Evolutionary conservation across 1,284 basidiomycete genomes (phyloP), one percentile per base, ranked within the genome.

Genomic region (Austroboletus novae-zelandiae): DNA sequence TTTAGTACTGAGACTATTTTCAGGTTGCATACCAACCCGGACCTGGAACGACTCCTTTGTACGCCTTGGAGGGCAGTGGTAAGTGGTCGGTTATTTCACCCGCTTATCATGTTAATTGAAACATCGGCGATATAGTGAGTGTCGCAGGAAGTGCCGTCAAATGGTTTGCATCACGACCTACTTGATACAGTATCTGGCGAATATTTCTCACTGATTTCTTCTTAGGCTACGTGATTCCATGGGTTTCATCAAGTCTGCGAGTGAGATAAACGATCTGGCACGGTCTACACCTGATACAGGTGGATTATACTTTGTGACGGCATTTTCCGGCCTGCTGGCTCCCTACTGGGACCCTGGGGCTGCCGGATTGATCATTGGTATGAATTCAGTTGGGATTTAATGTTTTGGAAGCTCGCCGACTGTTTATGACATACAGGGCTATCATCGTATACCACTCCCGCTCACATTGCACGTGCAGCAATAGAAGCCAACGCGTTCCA

Each of bases 271-370:
- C 64, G 77, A 77, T 15, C 80, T 98, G 36, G 95, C 94, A 1
- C 83, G 79, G 6, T 79, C 85, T 40, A 93, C 89, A 40, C 72
- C 83, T 15, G 83, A 89, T 62, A 89, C 92, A 0, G 95, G 91
- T 40, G 96, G 96, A n/a, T 80, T 98, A 34, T 98, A 94, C 75
- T 99, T 99, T 64, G 96, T 99, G 36, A 96, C 96, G 1, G 95
- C 92, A 9, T 97, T 98, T 75, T 89, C 88, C 48, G 95, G 94
- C 54, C 77, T 98, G 32, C 81, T 96, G 40, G 93, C 92, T 15
- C 92, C 93, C 4, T 92, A 94, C 70, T 96, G 94, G 94, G 94
- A 96, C 67, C 83, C 91, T 41, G 81, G 82, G 18, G 93, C 93
- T 15, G 86, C 84, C 11, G 93, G 91, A 1, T 72, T 90, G 29